Conservation (phyloP, 2,329 filamentous ascomycete species). For the Calonectria crousiana region DNA sequence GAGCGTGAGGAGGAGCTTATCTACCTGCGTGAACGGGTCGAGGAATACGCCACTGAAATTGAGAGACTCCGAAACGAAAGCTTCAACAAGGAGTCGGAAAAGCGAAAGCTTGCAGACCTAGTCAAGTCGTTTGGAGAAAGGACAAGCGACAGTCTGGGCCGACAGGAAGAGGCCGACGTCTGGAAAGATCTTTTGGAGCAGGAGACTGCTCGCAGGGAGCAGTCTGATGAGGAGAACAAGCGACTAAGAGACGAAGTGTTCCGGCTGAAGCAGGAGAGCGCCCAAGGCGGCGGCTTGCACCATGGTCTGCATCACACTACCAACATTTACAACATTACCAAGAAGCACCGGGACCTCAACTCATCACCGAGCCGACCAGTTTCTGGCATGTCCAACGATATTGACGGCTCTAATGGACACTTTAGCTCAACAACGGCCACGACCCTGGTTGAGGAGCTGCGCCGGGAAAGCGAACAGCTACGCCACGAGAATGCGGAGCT, state of each 20-base stretch:
- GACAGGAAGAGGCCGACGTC: conserved; percentile 80
- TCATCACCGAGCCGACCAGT: conserved; percentile 63
- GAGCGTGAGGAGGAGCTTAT: conserved; percentile 88
- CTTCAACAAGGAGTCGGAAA: conserved; percentile 84
- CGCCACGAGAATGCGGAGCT: conserved; percentile 94
- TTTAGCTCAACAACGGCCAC: conserved; percentile 71
- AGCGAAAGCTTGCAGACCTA: conserved; percentile 86
- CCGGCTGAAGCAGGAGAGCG: conserved; percentile 72
- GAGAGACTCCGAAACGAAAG: conserved; percentile 85
- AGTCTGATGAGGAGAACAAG: conserved; percentile 90
- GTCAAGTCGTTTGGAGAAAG: conserved; percentile 68
- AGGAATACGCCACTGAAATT: conserved; percentile 86
- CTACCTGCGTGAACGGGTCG: conserved; percentile 86
- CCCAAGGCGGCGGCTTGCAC: conserved; percentile 55
- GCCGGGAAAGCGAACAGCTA: conserved; percentile 77
- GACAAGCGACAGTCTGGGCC: conserved; percentile 62
- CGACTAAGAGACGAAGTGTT: conserved; percentile 87
- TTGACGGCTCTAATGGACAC: conserved; percentile 63
- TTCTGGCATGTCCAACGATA: conserved; percentile 62
- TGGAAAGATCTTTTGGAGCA: conserved; percentile 96
- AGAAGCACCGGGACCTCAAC: conserved; percentile 62
- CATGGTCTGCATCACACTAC: conserved; percentile 70
- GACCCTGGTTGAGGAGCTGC: conserved; percentile 82
- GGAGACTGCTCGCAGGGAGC: conserved; percentile 88
- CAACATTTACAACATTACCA: conserved; percentile 75